Evolutionary conservation across 257 asterid species (phyloP), one percentile per base, ranked within the genome.

Genomic region (Verbascum thapsus): DNA sequence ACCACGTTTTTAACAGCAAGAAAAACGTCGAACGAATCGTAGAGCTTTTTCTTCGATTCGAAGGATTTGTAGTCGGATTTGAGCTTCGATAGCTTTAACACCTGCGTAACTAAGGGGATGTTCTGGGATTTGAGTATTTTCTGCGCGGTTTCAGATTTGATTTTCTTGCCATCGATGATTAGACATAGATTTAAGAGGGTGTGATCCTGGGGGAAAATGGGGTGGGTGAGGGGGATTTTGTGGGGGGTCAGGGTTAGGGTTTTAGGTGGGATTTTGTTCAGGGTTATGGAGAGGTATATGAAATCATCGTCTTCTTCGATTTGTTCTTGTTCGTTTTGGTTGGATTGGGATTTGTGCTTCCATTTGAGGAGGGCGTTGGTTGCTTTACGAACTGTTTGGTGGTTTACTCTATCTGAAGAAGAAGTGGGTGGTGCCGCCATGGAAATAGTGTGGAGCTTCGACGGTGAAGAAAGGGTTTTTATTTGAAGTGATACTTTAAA

Each of bases 361-460:
- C 95, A 85, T 49, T 85, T 81, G 75, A 87, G 87, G 44, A 90
- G 98, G 13, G 96, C 94, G 2, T 71, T 83, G 15, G 78, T 85
- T 11, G 95, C 74, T 58, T 79, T 85, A 13, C 70, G 72, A n/a
- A 82, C 82, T 10, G 51, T 12, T 0, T 58, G 72, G 37, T 68
- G 69, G 40, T 66, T 50, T 47, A 83, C 53, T 67, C 66, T 72
- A 3, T 67, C 76, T 52, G 45, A 51, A 3, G 61, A 18, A 51
- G 74, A 61, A 3, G 72, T 2, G 5, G 32, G 32, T 5, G 32
- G 3, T 26, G 32, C 72, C 11, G 49, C 86, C 81, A 74, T 74
- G 74, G 67, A 26, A 26, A 26, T 26, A 26, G 32, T 26, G 32
- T 5, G 32, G n/a, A n/a, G n/a, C n/a, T n/a, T n/a, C n/a, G n/a